phyloP scores from a whole-genome alignment of 805 yeast genomes.

The Yamadazyma philogaea region DNA sequence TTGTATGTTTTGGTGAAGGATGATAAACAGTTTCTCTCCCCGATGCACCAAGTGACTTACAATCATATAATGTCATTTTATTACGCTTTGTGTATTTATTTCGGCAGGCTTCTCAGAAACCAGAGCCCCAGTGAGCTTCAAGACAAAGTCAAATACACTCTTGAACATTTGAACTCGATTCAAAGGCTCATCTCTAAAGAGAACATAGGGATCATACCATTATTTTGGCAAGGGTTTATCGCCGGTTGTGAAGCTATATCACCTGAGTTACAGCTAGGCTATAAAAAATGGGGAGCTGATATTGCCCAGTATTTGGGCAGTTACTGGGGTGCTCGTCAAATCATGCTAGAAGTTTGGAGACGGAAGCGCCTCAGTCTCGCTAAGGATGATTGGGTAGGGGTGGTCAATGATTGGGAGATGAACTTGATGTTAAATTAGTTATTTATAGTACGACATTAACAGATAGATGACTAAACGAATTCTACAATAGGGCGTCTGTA shows the following conservation, averaged over 20 bases:
- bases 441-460: not conserved
- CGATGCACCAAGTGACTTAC: slow-evolving; percentile 67
- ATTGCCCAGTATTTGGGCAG: slow-evolving; percentile 59
- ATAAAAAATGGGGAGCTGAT: slow-evolving; percentile 70
- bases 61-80: slow-evolving; percentile 81
- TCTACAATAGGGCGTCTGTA: too few relatives aligned
- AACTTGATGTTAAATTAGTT: slow-evolving; percentile 65
- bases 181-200: slow-evolving; percentile 55
- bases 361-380: slow-evolving; percentile 58
- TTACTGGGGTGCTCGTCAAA: slow-evolving; percentile 82
- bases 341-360: slow-evolving; percentile 84
- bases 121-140: slow-evolving; percentile 58
- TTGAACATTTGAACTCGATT: slow-evolving; percentile 61
- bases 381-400: slow-evolving; percentile 73
- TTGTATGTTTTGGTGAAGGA: slow-evolving; percentile 33
- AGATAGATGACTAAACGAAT: not conserved
- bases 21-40: slow-evolving; percentile 38
- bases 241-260: slow-evolving; percentile 80
- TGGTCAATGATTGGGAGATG: slow-evolving; percentile 80
- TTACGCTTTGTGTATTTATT: slow-evolving; percentile 68
- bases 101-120: slow-evolving; percentile 59
- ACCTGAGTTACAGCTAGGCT: slow-evolving; percentile 56
- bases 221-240: slow-evolving; percentile 86
- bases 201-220: slow-evolving; percentile 62
- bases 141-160: slow-evolving; percentile 55